Evolutionary conservation across 2,329 filamentous ascomycete species (phyloP), one percentile per base, ranked within the genome.

Genomic region (Cercospora sp.): DNA sequence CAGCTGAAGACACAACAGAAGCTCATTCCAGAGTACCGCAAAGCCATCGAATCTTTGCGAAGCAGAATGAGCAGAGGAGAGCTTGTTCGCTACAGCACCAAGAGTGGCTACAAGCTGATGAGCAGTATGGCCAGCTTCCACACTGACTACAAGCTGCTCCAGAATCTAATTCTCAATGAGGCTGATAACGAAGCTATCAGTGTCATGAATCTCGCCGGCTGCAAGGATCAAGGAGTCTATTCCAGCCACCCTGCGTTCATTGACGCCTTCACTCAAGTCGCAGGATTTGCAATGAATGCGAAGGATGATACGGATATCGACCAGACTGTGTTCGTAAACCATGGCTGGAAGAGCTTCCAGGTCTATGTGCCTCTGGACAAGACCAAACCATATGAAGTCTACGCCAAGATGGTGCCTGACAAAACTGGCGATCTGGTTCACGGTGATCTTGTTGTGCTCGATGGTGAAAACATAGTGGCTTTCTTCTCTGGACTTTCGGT

Each of bases 221-320:
- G 30, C 42, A 26, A n/a, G 36, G 65, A 33, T 58, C 30, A 13
- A 63, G 39, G 53, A 10, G 53, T 57, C 3, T 57, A 57, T 31
- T 18, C 39, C 18, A 55, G 64, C 16, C 69, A 69, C 16, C 69
- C 68, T n/a, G 71, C 67, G 3, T 76, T 73, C 64, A 79, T 81
- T 45, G 80, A 82, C 70, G 78, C 77, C 59, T 70, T 79, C 12
- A 75, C 75, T 30, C 79, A 80, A 57, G 65, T 80, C 1, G 77
- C 55, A 16, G 67, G 69, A 8, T 71, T 69, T 33, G 55, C 57
- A 23, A 67, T 69, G 69, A 71, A 71, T 74, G 36, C 73, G 3
- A 73, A 74, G 20, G 72, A 76, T 30, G 33, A 62, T 3, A 65
- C 68, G 7, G 70, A 80, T 58, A 72, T 75, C 2, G 68, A 71